Conservation (phyloP, 2,329 filamentous ascomycete species). For the Diatrype stigma region DNA sequence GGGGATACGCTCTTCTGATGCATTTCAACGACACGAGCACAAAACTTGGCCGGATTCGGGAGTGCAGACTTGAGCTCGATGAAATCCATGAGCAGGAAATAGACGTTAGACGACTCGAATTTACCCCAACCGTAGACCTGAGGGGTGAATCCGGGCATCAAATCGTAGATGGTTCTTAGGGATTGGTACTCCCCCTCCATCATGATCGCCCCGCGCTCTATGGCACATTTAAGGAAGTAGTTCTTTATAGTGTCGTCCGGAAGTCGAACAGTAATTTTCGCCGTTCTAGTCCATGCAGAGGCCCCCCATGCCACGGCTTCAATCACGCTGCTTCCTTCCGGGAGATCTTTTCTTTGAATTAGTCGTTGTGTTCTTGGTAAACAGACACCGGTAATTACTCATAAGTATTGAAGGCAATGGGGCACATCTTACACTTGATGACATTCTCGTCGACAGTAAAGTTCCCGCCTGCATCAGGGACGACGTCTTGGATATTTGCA, state of each 20-base stretch:
- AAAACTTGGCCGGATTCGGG: not conserved
- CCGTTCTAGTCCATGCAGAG: constrained; percentile 23
- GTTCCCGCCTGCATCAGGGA: not conserved
- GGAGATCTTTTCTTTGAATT: constrained; percentile 2
- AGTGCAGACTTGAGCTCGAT: not conserved
- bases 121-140: not conserved
- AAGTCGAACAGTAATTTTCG: constrained; percentile 14
- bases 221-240: constrained; percentile 20
- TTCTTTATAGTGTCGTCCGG: constrained; percentile 10
- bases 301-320: constrained; percentile 17
- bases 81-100: not conserved
- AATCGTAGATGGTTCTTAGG: constrained; percentile 13
- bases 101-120: not conserved
- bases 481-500: not conserved
- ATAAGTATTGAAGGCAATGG: too few species aligned
- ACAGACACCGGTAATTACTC: not conserved
- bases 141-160: too few species aligned
- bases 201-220: constrained; percentile 5
- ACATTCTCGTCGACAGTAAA: not conserved
- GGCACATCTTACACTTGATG: not conserved
- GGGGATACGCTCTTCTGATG: not conserved
- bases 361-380: not conserved
- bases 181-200: constrained; percentile 25
- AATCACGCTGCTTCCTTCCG: constrained; percentile 16
- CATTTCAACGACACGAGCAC: not conserved